Evolutionary conservation across 805 yeast genomes (phyloP).

Genomic region (Sugiyamaella smithiae): DNA sequence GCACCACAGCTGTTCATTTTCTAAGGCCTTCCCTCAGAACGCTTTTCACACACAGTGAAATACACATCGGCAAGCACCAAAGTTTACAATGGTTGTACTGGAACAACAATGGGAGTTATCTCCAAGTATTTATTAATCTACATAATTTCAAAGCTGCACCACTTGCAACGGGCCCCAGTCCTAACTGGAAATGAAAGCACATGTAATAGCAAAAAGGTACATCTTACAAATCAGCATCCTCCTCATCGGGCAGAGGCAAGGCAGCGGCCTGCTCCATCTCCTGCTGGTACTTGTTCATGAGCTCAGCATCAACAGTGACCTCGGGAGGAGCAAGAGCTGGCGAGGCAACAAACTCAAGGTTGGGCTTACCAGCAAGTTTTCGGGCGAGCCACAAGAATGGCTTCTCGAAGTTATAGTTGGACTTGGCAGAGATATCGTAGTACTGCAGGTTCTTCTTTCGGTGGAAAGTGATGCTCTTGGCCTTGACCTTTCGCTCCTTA

Average conservation of each 20-base stretch:
- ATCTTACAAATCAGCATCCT: slow-evolving; percentile 93
- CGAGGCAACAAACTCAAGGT: slow-evolving; percentile 96
- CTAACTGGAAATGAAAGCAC: too few species aligned
- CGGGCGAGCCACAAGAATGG: slow-evolving; percentile 99
- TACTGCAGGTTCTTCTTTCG: slow-evolving; percentile 99
- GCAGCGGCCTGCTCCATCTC: slow-evolving; percentile 99
- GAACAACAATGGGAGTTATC: too few species aligned
- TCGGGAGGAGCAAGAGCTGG: slow-evolving; percentile 99
- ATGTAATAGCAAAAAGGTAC: not conserved
- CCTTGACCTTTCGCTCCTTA: slow-evolving; percentile 99
- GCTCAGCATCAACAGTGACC: slow-evolving; percentile 92
- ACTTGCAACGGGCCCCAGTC: too few species aligned
- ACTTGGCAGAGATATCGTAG: slow-evolving; percentile 99
- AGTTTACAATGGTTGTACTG: too few species aligned
- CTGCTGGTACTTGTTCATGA: slow-evolving; percentile 98
- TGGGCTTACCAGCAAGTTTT: slow-evolving; percentile 97
- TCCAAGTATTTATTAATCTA: too few species aligned
- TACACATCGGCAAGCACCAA: too few species aligned
- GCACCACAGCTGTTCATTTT: too few species aligned
- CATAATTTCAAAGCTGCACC: too few species aligned
- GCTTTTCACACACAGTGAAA: too few species aligned
- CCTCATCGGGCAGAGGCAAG: slow-evolving; percentile 99
- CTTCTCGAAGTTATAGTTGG: slow-evolving; percentile 99
- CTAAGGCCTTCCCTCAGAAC: too few species aligned
- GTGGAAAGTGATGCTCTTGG: slow-evolving; percentile 99